Conservation (phyloP, 257 asterid species). For the Petunia axillaris region DNA sequence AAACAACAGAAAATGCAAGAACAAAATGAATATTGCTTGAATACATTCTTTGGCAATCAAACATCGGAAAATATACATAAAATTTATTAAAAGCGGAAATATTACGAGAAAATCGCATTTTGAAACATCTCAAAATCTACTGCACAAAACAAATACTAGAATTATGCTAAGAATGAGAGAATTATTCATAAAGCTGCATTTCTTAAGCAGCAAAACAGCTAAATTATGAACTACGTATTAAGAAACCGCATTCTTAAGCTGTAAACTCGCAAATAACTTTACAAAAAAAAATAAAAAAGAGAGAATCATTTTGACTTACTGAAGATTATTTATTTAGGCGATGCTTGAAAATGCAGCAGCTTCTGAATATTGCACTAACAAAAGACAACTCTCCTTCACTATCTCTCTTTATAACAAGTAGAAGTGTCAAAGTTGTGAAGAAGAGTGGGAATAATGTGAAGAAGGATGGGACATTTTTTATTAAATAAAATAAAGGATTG, state of each 20-base stretch:
- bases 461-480: background rate
- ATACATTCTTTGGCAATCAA: too few relatives aligned
- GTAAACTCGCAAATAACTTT: background rate
- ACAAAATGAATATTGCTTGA: too few relatives aligned
- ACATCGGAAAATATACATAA: background rate
- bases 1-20: too few relatives aligned
- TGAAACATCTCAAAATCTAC: background rate
- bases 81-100: background rate
- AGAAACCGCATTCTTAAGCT: background rate
- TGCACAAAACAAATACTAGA: background rate
- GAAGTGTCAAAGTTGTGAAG: background rate
- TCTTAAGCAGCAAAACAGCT: too few relatives aligned
- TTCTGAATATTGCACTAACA: background rate
- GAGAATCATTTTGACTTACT: background rate
- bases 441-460: slow-evolving; percentile 5
- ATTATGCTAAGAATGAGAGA: background rate
- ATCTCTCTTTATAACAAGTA: background rate
- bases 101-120: background rate
- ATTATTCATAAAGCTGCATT: too few relatives aligned
- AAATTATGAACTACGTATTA: background rate
- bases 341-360: background rate
- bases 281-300: background rate
- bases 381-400: background rate
- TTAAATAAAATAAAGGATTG: background rate
- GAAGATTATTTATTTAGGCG: background rate